These are phyloP conservation scores for Thuja plicata DNA, from an alignment of 83 land plant genomes.

Conservation along the genomic window DNA sequence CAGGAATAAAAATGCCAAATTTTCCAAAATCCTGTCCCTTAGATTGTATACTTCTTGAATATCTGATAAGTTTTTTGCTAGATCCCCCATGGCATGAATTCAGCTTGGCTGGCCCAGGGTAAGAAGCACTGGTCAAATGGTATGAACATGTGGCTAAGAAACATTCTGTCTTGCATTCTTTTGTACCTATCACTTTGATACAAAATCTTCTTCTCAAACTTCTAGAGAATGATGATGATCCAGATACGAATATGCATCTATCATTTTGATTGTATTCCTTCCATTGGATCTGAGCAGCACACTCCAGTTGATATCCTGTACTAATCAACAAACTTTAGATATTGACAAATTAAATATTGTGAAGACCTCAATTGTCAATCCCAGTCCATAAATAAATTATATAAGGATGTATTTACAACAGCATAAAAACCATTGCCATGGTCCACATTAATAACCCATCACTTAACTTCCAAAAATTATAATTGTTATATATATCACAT, in stretches of 20 bases:
- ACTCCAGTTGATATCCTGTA: conserved; percentile 13
- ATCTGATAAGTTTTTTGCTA: not conserved
- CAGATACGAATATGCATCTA: not conserved
- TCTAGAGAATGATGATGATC: not conserved
- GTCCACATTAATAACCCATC: not conserved
- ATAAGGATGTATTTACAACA: not conserved
- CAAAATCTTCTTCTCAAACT: not conserved
- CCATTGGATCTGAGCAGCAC: not conserved
- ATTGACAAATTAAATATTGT: not conserved
- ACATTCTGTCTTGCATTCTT: not conserved
- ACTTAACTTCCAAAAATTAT: not conserved
- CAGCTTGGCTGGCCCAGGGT: not conserved
- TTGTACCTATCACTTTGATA: not conserved
- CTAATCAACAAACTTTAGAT: not conserved
- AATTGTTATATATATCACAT: not conserved
- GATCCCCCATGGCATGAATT: not conserved
- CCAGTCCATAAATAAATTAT: not conserved
- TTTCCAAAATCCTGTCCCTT: conserved; percentile 12
- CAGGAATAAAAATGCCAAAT: conserved; percentile 23
- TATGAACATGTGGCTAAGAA: not conserved
- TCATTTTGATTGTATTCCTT: not conserved
- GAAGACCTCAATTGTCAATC: not conserved
- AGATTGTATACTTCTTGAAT: conserved; percentile 1
- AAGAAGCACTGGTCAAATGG: not conserved
- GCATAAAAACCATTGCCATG: not conserved